These are phyloP conservation scores for Hypoxylon sp. DNA, from an alignment of 2,329 filamentous ascomycete genomes.

Conservation along the genomic window DNA sequence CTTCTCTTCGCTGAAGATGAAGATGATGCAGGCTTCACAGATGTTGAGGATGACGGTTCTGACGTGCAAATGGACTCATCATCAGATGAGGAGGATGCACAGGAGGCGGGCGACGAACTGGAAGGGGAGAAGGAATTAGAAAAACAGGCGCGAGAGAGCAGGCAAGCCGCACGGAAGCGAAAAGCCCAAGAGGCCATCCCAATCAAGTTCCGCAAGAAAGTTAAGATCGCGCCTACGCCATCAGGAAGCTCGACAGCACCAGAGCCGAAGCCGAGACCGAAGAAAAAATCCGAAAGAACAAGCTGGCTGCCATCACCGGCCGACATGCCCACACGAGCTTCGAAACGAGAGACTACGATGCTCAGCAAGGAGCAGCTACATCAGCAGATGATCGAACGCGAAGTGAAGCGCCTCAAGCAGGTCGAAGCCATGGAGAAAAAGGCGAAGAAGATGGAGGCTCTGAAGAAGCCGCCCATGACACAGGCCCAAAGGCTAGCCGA, in stretches of 20 bases:
- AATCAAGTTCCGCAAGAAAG: slow-evolving; percentile 78
- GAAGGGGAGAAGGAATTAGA: slow-evolving; percentile 91
- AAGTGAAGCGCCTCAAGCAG: slow-evolving; percentile 77
- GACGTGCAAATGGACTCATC: slow-evolving; percentile 91
- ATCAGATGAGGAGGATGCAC: slow-evolving; percentile 84
- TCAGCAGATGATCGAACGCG: slow-evolving; percentile 79
- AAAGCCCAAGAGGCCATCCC: slow-evolving; percentile 82
- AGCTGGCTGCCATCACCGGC: slow-evolving; percentile 69
- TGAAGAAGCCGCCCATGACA: slow-evolving; percentile 84
- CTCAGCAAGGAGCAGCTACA: slow-evolving; percentile 73
- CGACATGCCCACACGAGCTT: slow-evolving; percentile 70
- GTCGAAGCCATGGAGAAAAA: slow-evolving; percentile 75
- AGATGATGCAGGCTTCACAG: slow-evolving; percentile 76
- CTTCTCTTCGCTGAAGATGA: slow-evolving; percentile 81
- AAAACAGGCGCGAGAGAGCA: slow-evolving; percentile 77
- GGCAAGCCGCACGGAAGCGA: slow-evolving; percentile 77
- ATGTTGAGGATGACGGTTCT: slow-evolving; percentile 74
- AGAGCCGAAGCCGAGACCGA: slow-evolving; percentile 62
- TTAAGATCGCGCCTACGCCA: slow-evolving; percentile 69
- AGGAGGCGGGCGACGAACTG: slow-evolving; percentile 75
- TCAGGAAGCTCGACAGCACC: slow-evolving; percentile 51
- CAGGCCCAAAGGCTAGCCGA: slow-evolving; percentile 87
- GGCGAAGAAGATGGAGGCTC: slow-evolving; percentile 76
- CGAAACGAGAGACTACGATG: slow-evolving; percentile 68
- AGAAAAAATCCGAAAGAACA: slow-evolving; percentile 71